phyloP scores from a whole-genome alignment of 129 eudicot species.

The Saussurea involucrata region DNA sequence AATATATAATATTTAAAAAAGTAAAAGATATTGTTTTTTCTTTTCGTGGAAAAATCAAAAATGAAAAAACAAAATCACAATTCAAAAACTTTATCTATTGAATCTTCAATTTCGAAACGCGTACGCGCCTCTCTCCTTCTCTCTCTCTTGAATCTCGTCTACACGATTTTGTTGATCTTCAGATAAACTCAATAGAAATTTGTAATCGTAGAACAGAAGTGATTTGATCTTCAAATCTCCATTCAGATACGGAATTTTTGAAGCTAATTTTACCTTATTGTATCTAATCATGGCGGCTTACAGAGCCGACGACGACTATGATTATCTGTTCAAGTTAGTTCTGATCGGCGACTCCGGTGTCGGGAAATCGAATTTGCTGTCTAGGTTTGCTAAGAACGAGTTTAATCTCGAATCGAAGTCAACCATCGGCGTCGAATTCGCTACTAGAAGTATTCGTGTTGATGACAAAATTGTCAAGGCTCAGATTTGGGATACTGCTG shows the following conservation, averaged over 20 bases:
- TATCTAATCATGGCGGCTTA: constrained; percentile 53
- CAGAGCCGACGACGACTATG: constrained; percentile 85
- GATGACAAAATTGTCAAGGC: constrained; percentile 76
- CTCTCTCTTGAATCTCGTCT: constrained; percentile 22
- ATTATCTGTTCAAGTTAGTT: constrained; percentile 68
- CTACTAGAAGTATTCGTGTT: constrained; percentile 71
- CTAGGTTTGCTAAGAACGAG: constrained; percentile 70
- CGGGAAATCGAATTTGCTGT: constrained; percentile 67
- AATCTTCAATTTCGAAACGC: constrained; percentile 35
- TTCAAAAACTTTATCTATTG: constrained; percentile 1
- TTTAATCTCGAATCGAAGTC: constrained; percentile 72
- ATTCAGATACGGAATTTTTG: neutral
- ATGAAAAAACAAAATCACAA: neutral
- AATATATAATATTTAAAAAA: too few relatives aligned
- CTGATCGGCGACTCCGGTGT: constrained; percentile 82
- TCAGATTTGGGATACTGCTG: constrained; percentile 95
- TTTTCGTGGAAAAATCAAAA: neutral
- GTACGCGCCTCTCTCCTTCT: constrained; percentile 29
- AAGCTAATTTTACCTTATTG: neutral
- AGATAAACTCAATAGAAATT: neutral
- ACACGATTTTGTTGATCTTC: constrained; percentile 22
- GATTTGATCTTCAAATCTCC: neutral
- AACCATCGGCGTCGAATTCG: constrained; percentile 84
- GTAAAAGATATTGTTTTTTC: too few relatives aligned
- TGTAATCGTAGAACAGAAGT: neutral